These are phyloP conservation scores for Coemansia sp. DNA, from an alignment of 192 early-diverging fungal genomes.

Conservation along the genomic window DNA sequence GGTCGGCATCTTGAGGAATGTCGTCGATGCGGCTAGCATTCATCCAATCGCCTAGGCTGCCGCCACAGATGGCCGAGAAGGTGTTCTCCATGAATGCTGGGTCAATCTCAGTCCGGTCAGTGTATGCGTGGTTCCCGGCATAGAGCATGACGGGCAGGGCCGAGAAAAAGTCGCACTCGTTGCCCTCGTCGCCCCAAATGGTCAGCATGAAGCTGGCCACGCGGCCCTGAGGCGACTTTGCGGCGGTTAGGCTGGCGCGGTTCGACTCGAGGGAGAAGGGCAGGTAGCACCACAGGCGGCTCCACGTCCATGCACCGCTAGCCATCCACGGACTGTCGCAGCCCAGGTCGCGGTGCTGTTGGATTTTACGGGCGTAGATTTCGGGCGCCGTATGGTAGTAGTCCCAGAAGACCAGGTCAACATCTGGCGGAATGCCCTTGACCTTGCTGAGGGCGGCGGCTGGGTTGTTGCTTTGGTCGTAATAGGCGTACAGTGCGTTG, in stretches of 20 bases:
- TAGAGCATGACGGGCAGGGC: constrained; percentile 76
- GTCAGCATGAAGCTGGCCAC: constrained; percentile 81
- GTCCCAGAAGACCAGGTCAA: constrained; percentile 84
- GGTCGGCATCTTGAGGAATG: constrained; percentile 42
- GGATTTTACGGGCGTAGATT: constrained; percentile 72
- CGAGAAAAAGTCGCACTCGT: constrained; percentile 87
- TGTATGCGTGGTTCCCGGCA: constrained; percentile 77
- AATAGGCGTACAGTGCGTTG: constrained; percentile 79
- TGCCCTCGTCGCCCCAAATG: constrained; percentile 90
- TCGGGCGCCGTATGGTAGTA: constrained; percentile 78
- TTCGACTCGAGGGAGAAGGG: constrained; percentile 79
- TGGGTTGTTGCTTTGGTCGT: constrained; percentile 65
- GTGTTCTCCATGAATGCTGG: constrained; percentile 56
- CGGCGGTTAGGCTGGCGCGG: constrained; percentile 69
- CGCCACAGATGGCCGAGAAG: constrained; percentile 81
- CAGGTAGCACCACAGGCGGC: constrained; percentile 76
- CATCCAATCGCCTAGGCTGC: constrained; percentile 76
- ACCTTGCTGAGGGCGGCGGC: constrained; percentile 57
- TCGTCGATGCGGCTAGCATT: constrained; percentile 58
- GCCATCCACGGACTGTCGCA: constrained; percentile 82
- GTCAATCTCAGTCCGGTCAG: constrained; percentile 62
- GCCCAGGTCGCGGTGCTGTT: constrained; percentile 80
- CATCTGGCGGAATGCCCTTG: constrained; percentile 59
- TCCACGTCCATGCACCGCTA: constrained; percentile 82
- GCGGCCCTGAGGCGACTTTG: constrained; percentile 57